Evolutionary conservation across 1,284 basidiomycete species (phyloP).

Genomic region (Malassezia caprae): DNA sequence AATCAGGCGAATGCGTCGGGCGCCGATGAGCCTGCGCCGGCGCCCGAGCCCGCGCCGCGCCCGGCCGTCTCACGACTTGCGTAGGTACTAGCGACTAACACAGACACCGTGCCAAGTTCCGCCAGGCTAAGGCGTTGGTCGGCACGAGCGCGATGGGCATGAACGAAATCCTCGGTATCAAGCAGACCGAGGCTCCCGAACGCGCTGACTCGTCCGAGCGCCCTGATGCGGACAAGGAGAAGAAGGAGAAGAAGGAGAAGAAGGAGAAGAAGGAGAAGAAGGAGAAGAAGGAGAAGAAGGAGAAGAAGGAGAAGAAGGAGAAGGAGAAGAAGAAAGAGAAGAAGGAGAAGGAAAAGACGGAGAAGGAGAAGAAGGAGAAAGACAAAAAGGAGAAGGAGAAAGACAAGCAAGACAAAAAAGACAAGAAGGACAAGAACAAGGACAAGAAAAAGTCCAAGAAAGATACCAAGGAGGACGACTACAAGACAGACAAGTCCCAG

Average conservation of each 20-base stretch:
- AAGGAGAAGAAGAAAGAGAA: constrained; percentile 4
- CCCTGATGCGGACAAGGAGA: neutral
- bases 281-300: constrained; percentile 5
- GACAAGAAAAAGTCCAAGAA: constrained; percentile 2
- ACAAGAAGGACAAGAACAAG: constrained; percentile 1
- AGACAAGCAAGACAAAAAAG: neutral
- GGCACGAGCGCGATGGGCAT: constrained; percentile 28
- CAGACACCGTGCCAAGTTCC: constrained; percentile 38
- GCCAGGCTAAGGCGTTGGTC: constrained; percentile 42
- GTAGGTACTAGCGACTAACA: constrained; percentile 6
- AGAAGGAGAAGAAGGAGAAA: neutral
- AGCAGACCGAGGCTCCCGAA: neutral
- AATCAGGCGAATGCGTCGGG: constrained; percentile 31
- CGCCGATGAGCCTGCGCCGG: constrained; percentile 9
- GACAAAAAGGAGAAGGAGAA: constrained; percentile 11
- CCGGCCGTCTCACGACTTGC: constrained; percentile 12
- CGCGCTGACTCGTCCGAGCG: neutral
- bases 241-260: constrained; percentile 4
- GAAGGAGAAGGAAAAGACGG: constrained; percentile 1
- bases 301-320: constrained; percentile 1
- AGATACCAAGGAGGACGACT: neutral
- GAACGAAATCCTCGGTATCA: constrained; percentile 44
- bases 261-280: constrained; percentile 4
- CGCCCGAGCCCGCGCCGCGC: constrained; percentile 16
- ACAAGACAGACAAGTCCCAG: neutral